Evolutionary conservation across 2,329 filamentous ascomycete genomes (phyloP), one percentile per base, ranked within the genome.

Genomic region (Xylariales sp.): DNA sequence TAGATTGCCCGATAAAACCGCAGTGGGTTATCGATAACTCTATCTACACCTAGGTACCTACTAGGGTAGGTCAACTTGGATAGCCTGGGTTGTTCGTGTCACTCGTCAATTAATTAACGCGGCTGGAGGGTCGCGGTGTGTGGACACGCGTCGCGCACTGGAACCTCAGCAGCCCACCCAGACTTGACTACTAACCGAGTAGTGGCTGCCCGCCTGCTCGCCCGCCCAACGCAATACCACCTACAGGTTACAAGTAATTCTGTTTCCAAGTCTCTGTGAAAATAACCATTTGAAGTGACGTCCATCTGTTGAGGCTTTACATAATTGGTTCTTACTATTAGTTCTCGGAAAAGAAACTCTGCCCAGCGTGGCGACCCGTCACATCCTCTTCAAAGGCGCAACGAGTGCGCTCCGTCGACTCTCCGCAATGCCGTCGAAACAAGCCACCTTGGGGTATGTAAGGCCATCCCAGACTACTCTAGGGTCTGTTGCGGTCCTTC

Each of bases 391-490:
- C 36, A 61, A 68, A 55, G 54, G 76, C 64, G 71, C 72, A 68
- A 73, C 75, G 63, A 73, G 61, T 50, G 74, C 72, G 65, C 71
- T 73, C 18, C 67, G 62, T 23, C 72, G 73, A 69, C 62, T 75
- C 18, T 62, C 73, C 72, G 71, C 62, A 45, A 79, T 78, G 77
- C 68, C 76, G 58, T 76, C 76, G 60, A 79, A 78, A 65, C 77
- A 79, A 74, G 72, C 75, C 62, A 78, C 76, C 23, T 71, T 79
- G 71, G 77, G 77, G 77, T 79, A 79, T 70, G 77, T 78, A 66
- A 77, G 69, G 65, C 74, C 77, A 61, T 76, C 76, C 48, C 77
- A 79, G 73, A 77, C 76, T 72, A 77, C 76, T 69, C 66, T 78
- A 73, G 76, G 75, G 76, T 78, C 61, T 70, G 75, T 76, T 66